phyloP scores from a whole-genome alignment of 2,329 filamentous ascomycete species.

The Epichloe aotearoae region DNA sequence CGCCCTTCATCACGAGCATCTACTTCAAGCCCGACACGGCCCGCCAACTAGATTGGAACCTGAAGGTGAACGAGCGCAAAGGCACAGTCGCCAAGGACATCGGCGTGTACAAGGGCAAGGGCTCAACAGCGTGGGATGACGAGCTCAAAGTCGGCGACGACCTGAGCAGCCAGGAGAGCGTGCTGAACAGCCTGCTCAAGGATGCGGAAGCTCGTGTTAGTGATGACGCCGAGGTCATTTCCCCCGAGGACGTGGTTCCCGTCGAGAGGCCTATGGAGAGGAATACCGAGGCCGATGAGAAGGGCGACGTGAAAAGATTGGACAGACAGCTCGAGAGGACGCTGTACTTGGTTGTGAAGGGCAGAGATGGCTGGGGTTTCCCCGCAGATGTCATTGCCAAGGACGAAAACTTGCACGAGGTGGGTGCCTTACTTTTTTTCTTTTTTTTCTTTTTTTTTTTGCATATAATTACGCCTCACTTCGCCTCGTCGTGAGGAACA shows the following conservation, averaged over 20 bases:
- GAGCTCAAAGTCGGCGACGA: slow-evolving; percentile 66
- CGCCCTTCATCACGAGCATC: slow-evolving; percentile 81
- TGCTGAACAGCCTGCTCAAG: slow-evolving; percentile 56
- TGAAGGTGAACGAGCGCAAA: slow-evolving; percentile 62
- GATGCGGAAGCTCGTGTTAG: slow-evolving; percentile 57
- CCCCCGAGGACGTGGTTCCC: slow-evolving; percentile 45
- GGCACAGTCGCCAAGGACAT: slow-evolving; percentile 72
- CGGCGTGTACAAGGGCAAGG: slow-evolving; percentile 65
- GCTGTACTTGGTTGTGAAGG: slow-evolving; percentile 76
- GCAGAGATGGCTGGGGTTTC: slow-evolving; percentile 68
- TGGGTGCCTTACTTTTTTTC: slow-evolving; percentile 31
- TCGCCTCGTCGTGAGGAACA: no score
- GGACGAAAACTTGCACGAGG: slow-evolving; percentile 70
- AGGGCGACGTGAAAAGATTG: slow-evolving; percentile 62
- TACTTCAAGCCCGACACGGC: slow-evolving; percentile 91
- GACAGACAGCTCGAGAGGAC: slow-evolving; percentile 70
- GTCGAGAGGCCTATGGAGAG: slow-evolving; percentile 60
- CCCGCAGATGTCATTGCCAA: slow-evolving; percentile 56
- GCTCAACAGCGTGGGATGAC: slow-evolving; percentile 72
- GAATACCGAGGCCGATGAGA: slow-evolving; percentile 64
- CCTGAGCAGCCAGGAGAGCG: slow-evolving; percentile 48
- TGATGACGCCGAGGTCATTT: slow-evolving; percentile 46
- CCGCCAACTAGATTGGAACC: slow-evolving; percentile 75
- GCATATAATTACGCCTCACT: no score
- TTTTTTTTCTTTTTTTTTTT: not conserved